Conservation (phyloP, 352 stramenopile genomes). For the Phytophthora lateralis region DNA sequence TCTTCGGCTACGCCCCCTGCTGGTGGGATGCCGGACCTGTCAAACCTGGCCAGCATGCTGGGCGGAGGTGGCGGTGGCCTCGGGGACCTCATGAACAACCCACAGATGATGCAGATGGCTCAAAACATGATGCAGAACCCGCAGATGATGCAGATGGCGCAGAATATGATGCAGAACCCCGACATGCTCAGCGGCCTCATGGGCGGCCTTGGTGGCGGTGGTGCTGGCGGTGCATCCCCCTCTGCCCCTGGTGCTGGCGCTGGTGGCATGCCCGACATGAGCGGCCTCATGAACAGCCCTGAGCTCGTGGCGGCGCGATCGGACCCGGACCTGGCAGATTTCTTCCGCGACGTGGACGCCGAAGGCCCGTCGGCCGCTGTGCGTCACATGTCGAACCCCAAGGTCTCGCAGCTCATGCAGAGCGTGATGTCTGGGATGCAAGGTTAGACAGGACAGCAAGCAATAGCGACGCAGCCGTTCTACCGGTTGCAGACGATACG, state of each 20-base stretch:
- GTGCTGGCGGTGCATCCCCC: slow-evolving; percentile 31
- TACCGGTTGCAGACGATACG: slow-evolving; percentile 1
- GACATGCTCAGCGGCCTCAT: slow-evolving; percentile 82
- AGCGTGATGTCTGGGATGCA: slow-evolving; percentile 71
- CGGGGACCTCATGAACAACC: slow-evolving; percentile 83
- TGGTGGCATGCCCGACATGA: slow-evolving; percentile 77
- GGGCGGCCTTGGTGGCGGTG: slow-evolving; percentile 52
- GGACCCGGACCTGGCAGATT: slow-evolving; percentile 78
- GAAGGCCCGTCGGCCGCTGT: slow-evolving; percentile 80
- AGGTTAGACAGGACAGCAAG: slow-evolving; percentile 30
- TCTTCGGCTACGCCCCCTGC: slow-evolving; percentile 27
- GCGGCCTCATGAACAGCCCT: slow-evolving; percentile 72
- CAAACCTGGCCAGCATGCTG: slow-evolving; percentile 75
- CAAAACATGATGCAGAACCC: slow-evolving; percentile 92
- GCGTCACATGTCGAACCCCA: slow-evolving; percentile 89
- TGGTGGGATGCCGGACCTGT: slow-evolving; percentile 82
- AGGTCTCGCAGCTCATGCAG: slow-evolving; percentile 83
- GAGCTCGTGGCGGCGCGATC: slow-evolving; percentile 70
- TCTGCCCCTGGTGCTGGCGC: slow-evolving; percentile 24
- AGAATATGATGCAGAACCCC: slow-evolving; percentile 92
- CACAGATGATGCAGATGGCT: slow-evolving; percentile 88
- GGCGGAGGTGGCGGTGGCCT: slow-evolving; percentile 71
- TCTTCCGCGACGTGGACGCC: slow-evolving; percentile 81
- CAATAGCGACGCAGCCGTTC: slow-evolving; percentile 7
- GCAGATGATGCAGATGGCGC: slow-evolving; percentile 90